A percentile compares a stretch with the other conserved stretches of the same genome.
These are phyloP conservation scores for Murraya paniculata DNA, from an alignment of 345 rosid species.

Conservation along the genomic window DNA sequence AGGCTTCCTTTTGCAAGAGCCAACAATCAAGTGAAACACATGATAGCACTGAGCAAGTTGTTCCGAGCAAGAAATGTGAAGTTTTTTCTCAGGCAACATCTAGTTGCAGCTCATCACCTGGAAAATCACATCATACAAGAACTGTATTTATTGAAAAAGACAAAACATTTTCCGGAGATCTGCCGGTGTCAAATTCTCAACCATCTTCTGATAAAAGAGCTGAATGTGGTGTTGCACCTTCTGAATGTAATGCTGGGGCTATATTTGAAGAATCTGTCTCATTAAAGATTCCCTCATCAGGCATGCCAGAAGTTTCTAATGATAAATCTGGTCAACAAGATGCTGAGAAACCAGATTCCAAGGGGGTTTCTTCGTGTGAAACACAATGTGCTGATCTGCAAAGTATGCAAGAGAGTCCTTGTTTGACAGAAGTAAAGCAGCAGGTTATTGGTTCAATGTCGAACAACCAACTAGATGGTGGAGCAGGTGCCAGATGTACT, in stretches of 20 bases:
- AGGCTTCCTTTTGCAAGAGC: slow-evolving; percentile 15
- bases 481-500: slow-evolving; percentile 14
- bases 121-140: slow-evolving; percentile 20
- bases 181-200: neutral
- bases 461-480: slow-evolving; percentile 12
- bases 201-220: slow-evolving; percentile 14
- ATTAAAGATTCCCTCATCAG: slow-evolving; percentile 13
- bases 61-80: slow-evolving; percentile 8
- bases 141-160: slow-evolving; percentile 15
- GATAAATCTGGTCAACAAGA: slow-evolving; percentile 8
- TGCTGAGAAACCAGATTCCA: slow-evolving; percentile 1
- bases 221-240: slow-evolving; percentile 18
- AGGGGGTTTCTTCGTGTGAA: slow-evolving; percentile 12
- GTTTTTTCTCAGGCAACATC: slow-evolving; percentile 1
- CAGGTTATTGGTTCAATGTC: slow-evolving; percentile 20
- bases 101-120: slow-evolving; percentile 12
- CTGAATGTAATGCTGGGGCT: slow-evolving; percentile 1
- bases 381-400: slow-evolving; percentile 20
- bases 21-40: slow-evolving; percentile 20
- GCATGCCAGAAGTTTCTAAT: slow-evolving; percentile 10
- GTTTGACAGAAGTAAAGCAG: slow-evolving; percentile 18
- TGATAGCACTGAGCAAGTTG: slow-evolving; percentile 23
- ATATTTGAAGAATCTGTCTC: slow-evolving; percentile 19
- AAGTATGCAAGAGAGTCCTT: slow-evolving; percentile 17
- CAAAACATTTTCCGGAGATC: slow-evolving; percentile 14